Conservation (phyloP, 306 rosid genomes). For the Macrotyloma uniflorum region DNA sequence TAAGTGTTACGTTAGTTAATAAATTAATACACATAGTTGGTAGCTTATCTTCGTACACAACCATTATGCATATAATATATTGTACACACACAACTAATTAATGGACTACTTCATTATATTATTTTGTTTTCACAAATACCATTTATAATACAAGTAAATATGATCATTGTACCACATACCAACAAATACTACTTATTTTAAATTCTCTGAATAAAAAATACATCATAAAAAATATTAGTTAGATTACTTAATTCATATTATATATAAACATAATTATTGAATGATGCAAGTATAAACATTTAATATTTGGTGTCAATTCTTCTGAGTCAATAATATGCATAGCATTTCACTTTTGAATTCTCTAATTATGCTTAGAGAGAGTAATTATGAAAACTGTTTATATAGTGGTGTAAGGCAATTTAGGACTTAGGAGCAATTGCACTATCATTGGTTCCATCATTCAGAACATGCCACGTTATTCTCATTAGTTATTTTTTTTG, state of each 20-base stretch:
- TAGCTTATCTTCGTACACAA: conserved; percentile 15
- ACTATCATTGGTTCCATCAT: not conserved
- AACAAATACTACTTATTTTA: not conserved
- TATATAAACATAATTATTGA: not conserved
- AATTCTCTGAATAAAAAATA: no score
- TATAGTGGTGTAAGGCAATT: not conserved
- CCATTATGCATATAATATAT: not conserved
- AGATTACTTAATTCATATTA: not conserved
- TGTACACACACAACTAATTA: not conserved
- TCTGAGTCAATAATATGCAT: no score
- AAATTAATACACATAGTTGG: not conserved
- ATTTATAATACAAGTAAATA: not conserved
- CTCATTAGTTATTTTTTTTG: not conserved
- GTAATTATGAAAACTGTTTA: not conserved
- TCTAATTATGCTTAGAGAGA: not conserved
- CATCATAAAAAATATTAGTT: no score
- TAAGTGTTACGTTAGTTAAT: conserved; percentile 9
- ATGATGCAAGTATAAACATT: not conserved
- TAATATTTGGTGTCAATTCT: not conserved
- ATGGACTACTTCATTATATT: not conserved
- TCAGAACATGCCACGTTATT: conserved; percentile 39
- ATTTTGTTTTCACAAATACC: not conserved
- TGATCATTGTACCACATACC: not conserved
- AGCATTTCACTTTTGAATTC: not conserved
- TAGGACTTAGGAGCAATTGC: conserved; percentile 20